Base-by-base conservation (phyloP, 192 early-diverging fungal species). In the Mortierella hygrophila region DNA sequence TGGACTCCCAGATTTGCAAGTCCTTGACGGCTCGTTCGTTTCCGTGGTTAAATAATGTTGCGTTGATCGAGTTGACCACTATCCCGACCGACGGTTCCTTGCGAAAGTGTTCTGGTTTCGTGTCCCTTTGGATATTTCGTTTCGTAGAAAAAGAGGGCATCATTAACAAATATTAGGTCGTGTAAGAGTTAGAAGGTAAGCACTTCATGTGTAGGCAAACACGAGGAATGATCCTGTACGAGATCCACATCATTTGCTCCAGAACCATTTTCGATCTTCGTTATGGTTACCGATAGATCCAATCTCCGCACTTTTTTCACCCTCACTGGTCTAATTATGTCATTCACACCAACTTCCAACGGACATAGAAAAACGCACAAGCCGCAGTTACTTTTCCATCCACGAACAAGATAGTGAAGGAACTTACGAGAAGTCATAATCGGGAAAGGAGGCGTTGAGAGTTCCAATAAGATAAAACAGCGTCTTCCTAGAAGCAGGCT, bases 381-480 rank as follows among this genome's bases (percentile, higher is more conserved):
- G 26, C 60, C 60, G 60, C 60, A 65, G 55, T 26, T 26, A n/a
- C 7, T 26, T 40, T 0, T 40, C 38, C 38, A 5, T 57, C 7
- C 55, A 57, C 9, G n/a, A 46, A 54, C 21, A 38, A 49, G 15
- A 40, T 5, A 70, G 6, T 6, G 4, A 69, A 41, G 9, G n/a
- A 13, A 88, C 87, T 23, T 89, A 95, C 94, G 94, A 97, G 91
- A 98, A 99, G 87, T 99, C 98, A 83, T 98, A 97, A 84, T 99
- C 98, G 7, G 98, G 98, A 76, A 96, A 99, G 20, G 96, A 95
- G 9, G 97, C 95, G 81, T 99, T 99, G 44, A 99, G 90, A 6
- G 98, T 99, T 21, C 96, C 96, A 26, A 99, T 94, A 32, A 99
- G 90, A 83, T 98, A 98, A 83, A 99, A 99, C 44, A 99, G 90